These are phyloP conservation scores for Lentinula edodes DNA, from an alignment of 768 basidiomycete species.

Conservation along the genomic window DNA sequence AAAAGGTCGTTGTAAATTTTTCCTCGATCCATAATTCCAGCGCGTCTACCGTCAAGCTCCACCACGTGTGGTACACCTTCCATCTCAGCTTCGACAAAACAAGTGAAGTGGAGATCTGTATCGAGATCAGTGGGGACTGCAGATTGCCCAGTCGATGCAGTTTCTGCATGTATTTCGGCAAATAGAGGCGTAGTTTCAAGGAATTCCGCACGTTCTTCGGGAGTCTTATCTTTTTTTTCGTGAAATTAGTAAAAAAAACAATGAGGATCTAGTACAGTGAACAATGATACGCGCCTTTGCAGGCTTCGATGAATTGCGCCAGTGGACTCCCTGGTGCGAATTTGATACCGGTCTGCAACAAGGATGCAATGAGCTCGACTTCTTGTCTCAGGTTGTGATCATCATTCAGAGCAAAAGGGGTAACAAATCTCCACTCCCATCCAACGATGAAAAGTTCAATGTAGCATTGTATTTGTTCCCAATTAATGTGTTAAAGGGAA, in stretches of 20 bases:
- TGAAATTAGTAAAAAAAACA: neutral
- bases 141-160: constrained; percentile 67
- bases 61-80: constrained; percentile 32
- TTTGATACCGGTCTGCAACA: constrained; percentile 46
- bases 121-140: constrained; percentile 56
- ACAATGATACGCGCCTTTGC: constrained; percentile 39
- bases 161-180: constrained; percentile 67
- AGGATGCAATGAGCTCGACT: neutral
- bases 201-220: constrained; percentile 66
- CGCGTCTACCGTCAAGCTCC: constrained; percentile 79
- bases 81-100: constrained; percentile 64
- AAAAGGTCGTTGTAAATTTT: constrained; percentile 49
- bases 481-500: neutral
- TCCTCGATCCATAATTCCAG: constrained; percentile 79
- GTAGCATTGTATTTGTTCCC: neutral
- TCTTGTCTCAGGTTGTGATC: neutral
- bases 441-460: neutral
- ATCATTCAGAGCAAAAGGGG: neutral
- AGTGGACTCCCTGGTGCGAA: constrained; percentile 55
- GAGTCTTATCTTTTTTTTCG: constrained; percentile 49
- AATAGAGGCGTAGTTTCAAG: constrained; percentile 78
- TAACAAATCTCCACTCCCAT: neutral
- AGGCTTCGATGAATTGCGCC: constrained; percentile 59
- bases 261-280: neutral
- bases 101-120: constrained; percentile 82